Conservation (phyloP, 306 rosid species). For the Crotalaria pallida region DNA sequence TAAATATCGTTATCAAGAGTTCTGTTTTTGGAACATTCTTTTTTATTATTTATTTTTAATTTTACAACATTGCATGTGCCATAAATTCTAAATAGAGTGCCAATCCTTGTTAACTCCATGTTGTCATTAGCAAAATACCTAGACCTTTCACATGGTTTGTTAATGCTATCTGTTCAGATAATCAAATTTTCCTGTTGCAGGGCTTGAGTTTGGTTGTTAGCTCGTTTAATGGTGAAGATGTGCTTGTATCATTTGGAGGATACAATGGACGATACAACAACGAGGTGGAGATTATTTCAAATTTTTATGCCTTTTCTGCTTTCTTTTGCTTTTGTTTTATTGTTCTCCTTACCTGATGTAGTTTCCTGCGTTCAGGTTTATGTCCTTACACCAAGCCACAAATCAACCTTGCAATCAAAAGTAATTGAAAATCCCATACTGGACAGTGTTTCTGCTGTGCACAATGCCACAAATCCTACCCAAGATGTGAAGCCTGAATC, state of each 20-base stretch:
- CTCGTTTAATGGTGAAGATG: constrained; percentile 60
- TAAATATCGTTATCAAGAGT: not conserved
- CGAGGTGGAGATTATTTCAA: constrained; percentile 51
- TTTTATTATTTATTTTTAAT: not conserved
- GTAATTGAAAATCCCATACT: constrained; percentile 48
- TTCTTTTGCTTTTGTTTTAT: not conserved
- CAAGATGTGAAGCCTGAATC: constrained; percentile 57
- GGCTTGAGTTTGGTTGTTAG: constrained; percentile 79
- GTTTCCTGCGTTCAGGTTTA: constrained; percentile 47
- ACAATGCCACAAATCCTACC: constrained; percentile 58
- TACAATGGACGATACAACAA: constrained; percentile 82
- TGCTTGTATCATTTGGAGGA: constrained; percentile 83
- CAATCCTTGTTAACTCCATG: not conserved
- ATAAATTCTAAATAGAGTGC: not conserved
- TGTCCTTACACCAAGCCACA: constrained; percentile 87
- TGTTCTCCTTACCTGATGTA: constrained; percentile 21
- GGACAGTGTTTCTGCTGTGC: constrained; percentile 62
- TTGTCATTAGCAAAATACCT: not conserved
- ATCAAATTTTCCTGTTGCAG: constrained; percentile 37
- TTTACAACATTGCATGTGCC: not conserved
- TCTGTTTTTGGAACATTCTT: not conserved
- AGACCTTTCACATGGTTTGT: not conserved
- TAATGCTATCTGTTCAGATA: not conserved
- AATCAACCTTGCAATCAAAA: constrained; percentile 76
- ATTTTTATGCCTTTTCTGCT: not conserved